Base-by-base conservation (phyloP, 192 early-diverging fungal species). In the Pilaira anomala region DNA sequence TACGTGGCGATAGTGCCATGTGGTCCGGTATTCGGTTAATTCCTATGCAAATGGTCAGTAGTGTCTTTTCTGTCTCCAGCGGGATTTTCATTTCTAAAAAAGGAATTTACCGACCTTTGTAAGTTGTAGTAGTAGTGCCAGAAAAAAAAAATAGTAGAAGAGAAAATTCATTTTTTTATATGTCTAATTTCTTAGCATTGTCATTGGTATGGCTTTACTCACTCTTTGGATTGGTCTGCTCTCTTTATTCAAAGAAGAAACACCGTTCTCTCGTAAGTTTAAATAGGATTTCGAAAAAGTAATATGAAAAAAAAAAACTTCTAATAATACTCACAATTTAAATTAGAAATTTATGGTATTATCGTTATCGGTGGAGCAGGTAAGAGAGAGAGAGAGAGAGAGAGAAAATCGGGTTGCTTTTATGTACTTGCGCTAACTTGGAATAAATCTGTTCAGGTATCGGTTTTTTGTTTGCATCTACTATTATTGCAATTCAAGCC, bases 211-310 rank as follows among this genome's bases (percentile, higher is more conserved):
- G 13, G 63, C 80, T 5, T 42, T 93, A 21, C 74, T 92, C 28
- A 76, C 78, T 4, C 33, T 87, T 30, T 92, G 88, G 13, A 63
- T 72, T 48, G 85, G 80, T 25, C 81, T 98, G 28, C 71, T 88
- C 16, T 79, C 84, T 24, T 72, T 85, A 14, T 71, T 92, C 22
- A 76, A 83, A 67, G 73, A 29, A 18, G 26, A 60, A 11, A 60
- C 65, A 7, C 19, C 41, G 18, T 71, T 62, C 16, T 67, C 65
- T 44, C 11, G 63, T 65, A 65, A 36, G 42, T 28, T 46, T 40
- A 40, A n/a, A 63, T 25, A 33, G 0, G 42, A n/a, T n/a, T n/a
- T n/a, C n/a, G n/a, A 21, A 26, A 50, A 9, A 26, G 4, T 5
- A 6, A 36, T 36, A 1, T 33, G 30, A 36, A 3, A 36, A 36